Evolutionary conservation across 1,284 basidiomycete genomes (phyloP).

Genomic region (Hypsizygus ulmarius): DNA sequence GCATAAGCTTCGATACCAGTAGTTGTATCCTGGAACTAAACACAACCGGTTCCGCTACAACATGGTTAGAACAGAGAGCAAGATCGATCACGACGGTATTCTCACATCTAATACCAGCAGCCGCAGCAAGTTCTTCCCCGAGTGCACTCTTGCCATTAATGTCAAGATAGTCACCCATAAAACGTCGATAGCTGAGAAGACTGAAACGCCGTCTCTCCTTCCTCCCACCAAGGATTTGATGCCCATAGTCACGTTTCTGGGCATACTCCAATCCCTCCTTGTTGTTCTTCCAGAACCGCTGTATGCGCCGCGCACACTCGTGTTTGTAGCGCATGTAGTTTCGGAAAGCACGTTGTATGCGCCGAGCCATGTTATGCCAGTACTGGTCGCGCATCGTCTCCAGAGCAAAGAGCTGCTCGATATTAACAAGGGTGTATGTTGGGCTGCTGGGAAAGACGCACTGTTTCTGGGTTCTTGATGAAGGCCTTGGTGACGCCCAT

Average conservation of each 20-base stretch:
- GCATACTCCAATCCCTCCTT: conserved; percentile 91
- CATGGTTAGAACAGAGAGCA: conserved; percentile 9
- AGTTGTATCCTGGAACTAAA: conserved; percentile 89
- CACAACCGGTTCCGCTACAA: conserved; percentile 67
- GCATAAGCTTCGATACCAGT: conserved; percentile 82
- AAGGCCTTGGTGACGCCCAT: conserved; percentile 99
- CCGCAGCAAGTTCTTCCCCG: conserved; percentile 75
- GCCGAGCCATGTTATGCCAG: conserved; percentile 99
- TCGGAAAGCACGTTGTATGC: conserved; percentile 96
- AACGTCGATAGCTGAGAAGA: conserved; percentile 91
- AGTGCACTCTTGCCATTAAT: conserved; percentile 80
- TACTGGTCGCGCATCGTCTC: conserved; percentile 99
- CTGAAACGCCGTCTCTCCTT: conserved; percentile 96
- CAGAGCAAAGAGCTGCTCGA: conserved; percentile 84
- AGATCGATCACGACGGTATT: conserved; percentile 15
- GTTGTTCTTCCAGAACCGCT: conserved; percentile 98
- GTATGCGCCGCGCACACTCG: conserved; percentile 93
- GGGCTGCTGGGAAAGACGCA: conserved; percentile 34
- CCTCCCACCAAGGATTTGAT: conserved; percentile 85
- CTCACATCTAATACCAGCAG: conserved; percentile 76
- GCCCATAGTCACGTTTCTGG: conserved; percentile 90
- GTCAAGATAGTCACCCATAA: conserved; percentile 96
- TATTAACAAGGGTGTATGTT: neutral
- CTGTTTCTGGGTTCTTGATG: conserved; percentile 99
- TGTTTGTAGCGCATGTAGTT: conserved; percentile 95